phyloP scores from a whole-genome alignment of 2,329 filamentous ascomycete genomes.

The Daldinia sp. region DNA sequence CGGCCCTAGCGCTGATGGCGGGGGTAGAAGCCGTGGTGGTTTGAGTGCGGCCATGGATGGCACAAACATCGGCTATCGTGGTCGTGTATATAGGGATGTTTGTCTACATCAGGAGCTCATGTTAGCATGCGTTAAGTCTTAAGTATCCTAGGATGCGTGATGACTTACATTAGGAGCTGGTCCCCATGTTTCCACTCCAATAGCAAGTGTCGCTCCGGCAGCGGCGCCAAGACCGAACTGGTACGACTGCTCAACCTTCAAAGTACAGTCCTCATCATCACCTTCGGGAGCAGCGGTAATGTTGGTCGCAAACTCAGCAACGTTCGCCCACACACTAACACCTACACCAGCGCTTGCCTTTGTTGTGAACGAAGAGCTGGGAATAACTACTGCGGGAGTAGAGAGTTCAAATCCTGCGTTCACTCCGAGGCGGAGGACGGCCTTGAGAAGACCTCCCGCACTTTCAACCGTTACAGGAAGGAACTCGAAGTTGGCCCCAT shows the following conservation, averaged over 20 bases:
- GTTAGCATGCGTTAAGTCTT: neutral
- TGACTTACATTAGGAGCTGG: conserved; percentile 48
- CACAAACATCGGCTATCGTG: conserved; percentile 56
- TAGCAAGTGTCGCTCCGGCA: conserved; percentile 60
- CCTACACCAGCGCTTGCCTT: conserved; percentile 55
- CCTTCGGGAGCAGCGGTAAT: conserved; percentile 51
- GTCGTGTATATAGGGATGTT: conserved; percentile 63
- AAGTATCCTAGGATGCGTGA: neutral
- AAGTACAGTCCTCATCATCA: conserved; percentile 51
- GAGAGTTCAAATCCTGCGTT: conserved; percentile 53
- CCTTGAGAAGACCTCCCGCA: conserved; percentile 54
- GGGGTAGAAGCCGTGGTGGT: conserved; percentile 28
- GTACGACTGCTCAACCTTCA: conserved; percentile 60
- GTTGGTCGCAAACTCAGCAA: conserved; percentile 63
- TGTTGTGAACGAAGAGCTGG: conserved; percentile 27
- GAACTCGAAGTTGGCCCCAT: conserved; percentile 63
- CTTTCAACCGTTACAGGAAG: conserved; percentile 61
- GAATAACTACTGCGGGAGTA: conserved; percentile 36
- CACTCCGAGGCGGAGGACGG: conserved; percentile 57
- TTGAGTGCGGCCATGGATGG: conserved; percentile 41
- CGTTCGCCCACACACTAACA: conserved; percentile 58
- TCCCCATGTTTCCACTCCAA: conserved; percentile 58
- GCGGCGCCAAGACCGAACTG: conserved; percentile 61
- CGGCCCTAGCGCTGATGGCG: conserved; percentile 37
- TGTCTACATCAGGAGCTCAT: conserved; percentile 40